phyloP scores from a whole-genome alignment of 2,329 filamentous ascomycete species.

The Dactylellina parvicollis region DNA sequence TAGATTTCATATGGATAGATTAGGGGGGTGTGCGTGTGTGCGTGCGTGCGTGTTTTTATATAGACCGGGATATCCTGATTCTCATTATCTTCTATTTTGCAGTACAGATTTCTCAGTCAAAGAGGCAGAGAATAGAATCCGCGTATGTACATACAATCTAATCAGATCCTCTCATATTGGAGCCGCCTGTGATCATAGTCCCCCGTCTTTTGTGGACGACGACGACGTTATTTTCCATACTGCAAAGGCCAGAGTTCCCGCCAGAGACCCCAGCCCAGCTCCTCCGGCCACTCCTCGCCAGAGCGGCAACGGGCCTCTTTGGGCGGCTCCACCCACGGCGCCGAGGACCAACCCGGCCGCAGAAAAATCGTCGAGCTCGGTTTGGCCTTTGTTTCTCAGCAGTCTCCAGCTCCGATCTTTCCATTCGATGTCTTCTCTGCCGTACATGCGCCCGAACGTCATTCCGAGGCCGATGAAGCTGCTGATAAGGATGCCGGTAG shows the following conservation, averaged over 20 bases:
- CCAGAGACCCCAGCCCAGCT: slow-evolving; percentile 27
- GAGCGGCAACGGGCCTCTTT: slow-evolving; percentile 58
- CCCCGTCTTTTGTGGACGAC: slow-evolving; percentile 14
- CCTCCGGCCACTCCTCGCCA: slow-evolving; percentile 64
- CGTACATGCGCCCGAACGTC: slow-evolving; percentile 67
- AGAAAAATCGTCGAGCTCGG: slow-evolving; percentile 69
- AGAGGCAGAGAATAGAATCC: too few species aligned
- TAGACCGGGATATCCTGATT: too few species aligned
- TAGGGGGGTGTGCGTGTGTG: too few species aligned
- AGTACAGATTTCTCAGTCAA: too few species aligned
- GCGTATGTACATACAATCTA: too few species aligned
- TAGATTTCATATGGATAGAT: not conserved
- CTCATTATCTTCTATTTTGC: too few species aligned
- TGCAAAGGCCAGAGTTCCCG: slow-evolving; percentile 14
- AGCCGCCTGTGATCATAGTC: not conserved
- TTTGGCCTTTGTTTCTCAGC: slow-evolving; percentile 69
- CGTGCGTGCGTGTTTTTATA: too few species aligned
- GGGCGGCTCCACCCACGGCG: slow-evolving; percentile 59
- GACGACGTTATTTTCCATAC: slow-evolving; percentile 22
- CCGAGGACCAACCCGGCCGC: slow-evolving; percentile 63
- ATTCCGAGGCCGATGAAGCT: slow-evolving; percentile 63
- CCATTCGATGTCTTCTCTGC: slow-evolving; percentile 71
- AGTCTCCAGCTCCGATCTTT: slow-evolving; percentile 72
- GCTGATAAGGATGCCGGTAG: slow-evolving; percentile 64
- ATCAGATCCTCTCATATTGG: too few species aligned